Evolutionary conservation across 257 asterid species (phyloP).

Genomic region (Solanum lycopersicoides): DNA sequence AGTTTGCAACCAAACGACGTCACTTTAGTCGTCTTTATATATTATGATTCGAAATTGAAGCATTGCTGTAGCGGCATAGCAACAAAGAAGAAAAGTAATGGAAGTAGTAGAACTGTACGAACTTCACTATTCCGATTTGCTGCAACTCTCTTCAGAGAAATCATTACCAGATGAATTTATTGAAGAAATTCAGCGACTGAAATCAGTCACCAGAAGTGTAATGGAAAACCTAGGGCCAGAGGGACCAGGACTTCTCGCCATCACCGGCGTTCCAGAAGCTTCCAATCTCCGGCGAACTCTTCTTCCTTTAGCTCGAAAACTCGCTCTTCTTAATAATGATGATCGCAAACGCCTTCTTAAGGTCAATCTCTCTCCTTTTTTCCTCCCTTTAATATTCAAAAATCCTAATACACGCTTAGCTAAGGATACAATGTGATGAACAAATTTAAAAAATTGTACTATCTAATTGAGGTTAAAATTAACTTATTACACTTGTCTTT

Average conservation of each 20-base stretch:
- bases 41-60: too few species aligned
- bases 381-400: background rate
- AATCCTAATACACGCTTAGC: background rate
- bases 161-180: constrained; percentile 4
- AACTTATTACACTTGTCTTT: background rate
- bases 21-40: background rate
- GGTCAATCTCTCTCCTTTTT: constrained; percentile 26
- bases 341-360: constrained; percentile 63
- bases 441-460: background rate
- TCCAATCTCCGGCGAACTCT: constrained; percentile 34
- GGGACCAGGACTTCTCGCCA: constrained; percentile 81
- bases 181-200: constrained; percentile 35
- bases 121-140: constrained; percentile 47
- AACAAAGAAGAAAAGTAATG: constrained; percentile 19
- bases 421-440: background rate
- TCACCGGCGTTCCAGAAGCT: constrained; percentile 51
- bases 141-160: constrained; percentile 24
- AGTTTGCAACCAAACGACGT: background rate
- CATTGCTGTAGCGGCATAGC: too few species aligned
- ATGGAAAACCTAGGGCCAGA: constrained; percentile 64
- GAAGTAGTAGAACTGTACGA: constrained; percentile 39
- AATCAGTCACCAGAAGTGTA: constrained; percentile 20
- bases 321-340: constrained; percentile 48
- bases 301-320: constrained; percentile 71
- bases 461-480: background rate